A percentile compares a stretch with the other conserved stretches of the same genome.
phyloP scores from a whole-genome alignment of 2,329 filamentous ascomycete species.

The Falciphora oryzae region DNA sequence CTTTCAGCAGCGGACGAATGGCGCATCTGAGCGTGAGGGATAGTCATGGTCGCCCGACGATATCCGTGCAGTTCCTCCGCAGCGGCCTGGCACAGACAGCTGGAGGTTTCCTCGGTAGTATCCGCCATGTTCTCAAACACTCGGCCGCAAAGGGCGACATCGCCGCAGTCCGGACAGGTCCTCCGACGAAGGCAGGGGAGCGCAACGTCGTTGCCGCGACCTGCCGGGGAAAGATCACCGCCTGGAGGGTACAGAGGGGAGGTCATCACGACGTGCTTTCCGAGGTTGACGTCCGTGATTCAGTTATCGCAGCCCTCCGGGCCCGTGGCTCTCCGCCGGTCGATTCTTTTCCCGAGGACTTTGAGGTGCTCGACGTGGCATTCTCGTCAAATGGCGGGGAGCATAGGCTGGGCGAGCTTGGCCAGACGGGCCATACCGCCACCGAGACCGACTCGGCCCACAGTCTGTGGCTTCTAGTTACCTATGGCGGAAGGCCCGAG shows the following conservation, averaged over 20 bases:
- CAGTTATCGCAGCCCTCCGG: slow-evolving; percentile 56
- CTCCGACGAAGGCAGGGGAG: slow-evolving; percentile 69
- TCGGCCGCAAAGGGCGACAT: slow-evolving; percentile 69
- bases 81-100: slow-evolving; percentile 49
- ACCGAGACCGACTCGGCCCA: slow-evolving; percentile 47
- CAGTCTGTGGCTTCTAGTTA: slow-evolving; percentile 57
- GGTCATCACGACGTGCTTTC: slow-evolving; percentile 71
- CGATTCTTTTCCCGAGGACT: slow-evolving; percentile 40
- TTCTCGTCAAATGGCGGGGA: slow-evolving; percentile 54
- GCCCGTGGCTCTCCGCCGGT: not conserved
- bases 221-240: slow-evolving; percentile 68
- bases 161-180: slow-evolving; percentile 70
- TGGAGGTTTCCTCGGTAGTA: slow-evolving; percentile 71
- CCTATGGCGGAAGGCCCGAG: slow-evolving; percentile 44
- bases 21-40: slow-evolving; percentile 85
- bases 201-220: slow-evolving; percentile 78
- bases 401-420: slow-evolving; percentile 43
- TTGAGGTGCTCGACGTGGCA: slow-evolving; percentile 76
- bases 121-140: slow-evolving; percentile 69
- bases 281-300: slow-evolving; percentile 64
- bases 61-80: slow-evolving; percentile 72
- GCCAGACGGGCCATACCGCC: slow-evolving; percentile 44
- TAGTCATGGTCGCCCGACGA: slow-evolving; percentile 74
- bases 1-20: slow-evolving; percentile 78
- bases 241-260: slow-evolving; percentile 85